Conservation (phyloP, 1,139 yeast species). For the Scheffersomyces quercinus region DNA sequence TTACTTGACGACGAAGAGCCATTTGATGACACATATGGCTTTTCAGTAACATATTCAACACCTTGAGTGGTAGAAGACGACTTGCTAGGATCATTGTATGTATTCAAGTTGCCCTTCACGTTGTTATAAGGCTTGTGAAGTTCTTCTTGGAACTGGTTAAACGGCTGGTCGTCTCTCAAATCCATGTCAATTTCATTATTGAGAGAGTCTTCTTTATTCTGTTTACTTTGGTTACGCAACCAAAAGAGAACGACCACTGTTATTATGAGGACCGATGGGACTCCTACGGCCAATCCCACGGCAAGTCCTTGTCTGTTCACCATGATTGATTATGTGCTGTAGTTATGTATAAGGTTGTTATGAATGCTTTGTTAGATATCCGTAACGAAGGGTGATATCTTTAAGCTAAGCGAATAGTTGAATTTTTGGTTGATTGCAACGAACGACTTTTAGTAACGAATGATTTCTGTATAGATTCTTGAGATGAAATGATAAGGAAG, state of each 20-base stretch:
- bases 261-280: slow-evolving; percentile 36
- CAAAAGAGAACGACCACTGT: slow-evolving; percentile 21
- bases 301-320: slow-evolving; percentile 19
- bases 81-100: slow-evolving; percentile 10
- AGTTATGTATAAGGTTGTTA: not conserved
- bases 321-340: slow-evolving; percentile 4
- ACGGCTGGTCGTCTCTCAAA: slow-evolving; percentile 39
- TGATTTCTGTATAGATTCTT: no score
- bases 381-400: no score
- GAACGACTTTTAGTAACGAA: no score
- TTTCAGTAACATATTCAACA: slow-evolving; percentile 7
- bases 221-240: slow-evolving; percentile 34
- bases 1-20: slow-evolving; percentile 12
- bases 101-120: slow-evolving; percentile 3
- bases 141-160: slow-evolving; percentile 39
- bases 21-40: slow-evolving; percentile 9
- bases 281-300: slow-evolving; percentile 47
- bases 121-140: slow-evolving; percentile 26
- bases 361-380: no score
- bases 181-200: slow-evolving; percentile 38
- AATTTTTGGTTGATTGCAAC: no score
- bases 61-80: slow-evolving; percentile 10
- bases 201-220: slow-evolving; percentile 31
- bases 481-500: no score
- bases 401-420: no score